phyloP scores from a whole-genome alignment of 495 filamentous ascomycete species.

The Aspergillus indologenus region DNA sequence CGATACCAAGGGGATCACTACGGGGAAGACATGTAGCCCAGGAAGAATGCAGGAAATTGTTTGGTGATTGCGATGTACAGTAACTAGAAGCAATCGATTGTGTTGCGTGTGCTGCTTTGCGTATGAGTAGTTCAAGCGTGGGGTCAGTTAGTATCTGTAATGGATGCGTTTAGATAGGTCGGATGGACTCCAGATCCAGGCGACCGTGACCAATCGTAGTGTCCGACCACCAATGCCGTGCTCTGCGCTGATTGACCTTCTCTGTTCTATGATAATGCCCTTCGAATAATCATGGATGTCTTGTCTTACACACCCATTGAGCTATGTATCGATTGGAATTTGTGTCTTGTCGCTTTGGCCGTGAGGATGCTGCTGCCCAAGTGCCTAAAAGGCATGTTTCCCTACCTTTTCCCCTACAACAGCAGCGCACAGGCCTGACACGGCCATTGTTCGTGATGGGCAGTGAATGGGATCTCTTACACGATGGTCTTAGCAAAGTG shows the following conservation, averaged over 20 bases:
- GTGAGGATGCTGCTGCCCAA: slow-evolving; percentile 2
- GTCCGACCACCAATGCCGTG: slow-evolving; percentile 1
- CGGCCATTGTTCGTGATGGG: not conserved
- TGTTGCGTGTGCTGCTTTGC: slow-evolving; percentile 25
- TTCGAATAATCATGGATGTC: too few relatives aligned
- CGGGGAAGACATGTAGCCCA: slow-evolving; percentile 8
- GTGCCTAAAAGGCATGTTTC: not conserved
- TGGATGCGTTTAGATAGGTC: not conserved
- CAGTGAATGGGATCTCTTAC: not conserved
- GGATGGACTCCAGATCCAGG: slow-evolving; percentile 1
- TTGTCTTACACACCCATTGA: not conserved
- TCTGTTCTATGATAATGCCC: not conserved
- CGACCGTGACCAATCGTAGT: not conserved
- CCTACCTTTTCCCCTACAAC: not conserved
- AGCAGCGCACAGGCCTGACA: not conserved
- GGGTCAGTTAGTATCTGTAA: not conserved
- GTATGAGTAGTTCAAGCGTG: slow-evolving; percentile 24
- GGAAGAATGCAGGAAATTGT: slow-evolving; percentile 11
- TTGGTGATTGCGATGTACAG: slow-evolving; percentile 42
- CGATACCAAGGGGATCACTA: not conserved
- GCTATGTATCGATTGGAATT: not conserved
- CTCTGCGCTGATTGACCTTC: not conserved
- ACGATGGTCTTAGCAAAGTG: not conserved
- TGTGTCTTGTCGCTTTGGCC: not conserved
- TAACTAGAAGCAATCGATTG: slow-evolving; percentile 50